These are phyloP conservation scores for Fusarium sp. DNA, from an alignment of 2,329 filamentous ascomycete species.

Conservation along the genomic window DNA sequence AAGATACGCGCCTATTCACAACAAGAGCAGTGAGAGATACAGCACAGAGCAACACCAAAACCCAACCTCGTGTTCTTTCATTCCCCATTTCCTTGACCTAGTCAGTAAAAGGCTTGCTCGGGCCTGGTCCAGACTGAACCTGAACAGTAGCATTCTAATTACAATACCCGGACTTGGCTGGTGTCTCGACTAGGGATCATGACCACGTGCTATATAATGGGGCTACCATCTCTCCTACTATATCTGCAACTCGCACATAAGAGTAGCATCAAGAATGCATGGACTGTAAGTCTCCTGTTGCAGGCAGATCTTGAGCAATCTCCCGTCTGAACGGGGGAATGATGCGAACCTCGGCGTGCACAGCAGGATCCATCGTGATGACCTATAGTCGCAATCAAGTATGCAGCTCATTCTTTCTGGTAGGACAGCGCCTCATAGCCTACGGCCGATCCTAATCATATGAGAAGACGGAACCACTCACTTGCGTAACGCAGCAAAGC, in stretches of 20 bases:
- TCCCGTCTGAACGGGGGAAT: background rate
- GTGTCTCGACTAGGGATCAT: conserved; percentile 11
- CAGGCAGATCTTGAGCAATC: background rate
- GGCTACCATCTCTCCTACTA: conserved; percentile 7
- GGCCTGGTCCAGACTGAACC: conserved; percentile 5
- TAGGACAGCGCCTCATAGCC: conserved; percentile 9
- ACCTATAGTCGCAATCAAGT: background rate
- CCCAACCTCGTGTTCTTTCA: conserved; percentile 15
- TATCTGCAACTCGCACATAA: conserved; percentile 10
- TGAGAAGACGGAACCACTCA: conserved; percentile 6
- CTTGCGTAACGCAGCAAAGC: conserved; percentile 2
- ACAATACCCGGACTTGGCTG: conserved; percentile 24
- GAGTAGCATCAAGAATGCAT: conserved; percentile 12
- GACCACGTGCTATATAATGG: conserved; percentile 24
- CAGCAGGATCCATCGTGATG: background rate
- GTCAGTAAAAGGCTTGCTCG: background rate
- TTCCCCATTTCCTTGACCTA: conserved; percentile 7
- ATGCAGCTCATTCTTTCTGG: conserved; percentile 3
- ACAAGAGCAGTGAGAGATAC: background rate
- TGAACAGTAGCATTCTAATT: conserved; percentile 24
- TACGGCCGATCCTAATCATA: conserved; percentile 36
- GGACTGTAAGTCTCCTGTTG: background rate
- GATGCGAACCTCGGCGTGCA: conserved; percentile 15
- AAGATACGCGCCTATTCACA: background rate
- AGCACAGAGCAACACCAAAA: background rate